These are phyloP conservation scores for Boletus barrowsii DNA, from an alignment of 768 basidiomycete species.

Conservation along the genomic window DNA sequence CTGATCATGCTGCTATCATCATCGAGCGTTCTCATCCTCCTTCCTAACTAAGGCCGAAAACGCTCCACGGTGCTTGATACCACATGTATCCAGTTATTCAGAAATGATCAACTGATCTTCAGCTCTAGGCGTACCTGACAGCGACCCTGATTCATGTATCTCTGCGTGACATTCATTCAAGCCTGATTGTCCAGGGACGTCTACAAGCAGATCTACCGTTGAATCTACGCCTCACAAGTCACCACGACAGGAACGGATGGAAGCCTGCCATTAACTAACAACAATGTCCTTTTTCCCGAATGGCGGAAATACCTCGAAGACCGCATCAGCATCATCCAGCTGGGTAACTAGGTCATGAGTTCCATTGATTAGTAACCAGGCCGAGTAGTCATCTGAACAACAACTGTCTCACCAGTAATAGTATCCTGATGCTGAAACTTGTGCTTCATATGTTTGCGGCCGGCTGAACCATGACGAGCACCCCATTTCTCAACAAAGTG, in stretches of 20 bases:
- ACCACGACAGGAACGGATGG: slow-evolving; percentile 26
- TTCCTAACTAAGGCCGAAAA: not conserved
- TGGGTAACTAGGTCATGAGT: not conserved
- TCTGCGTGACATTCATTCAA: slow-evolving; percentile 20
- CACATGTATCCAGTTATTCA: not conserved
- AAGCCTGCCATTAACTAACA: slow-evolving; percentile 11
- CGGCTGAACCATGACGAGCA: not conserved
- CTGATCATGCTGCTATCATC: not conserved
- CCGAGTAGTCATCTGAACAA: not conserved
- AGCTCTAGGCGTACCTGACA: slow-evolving; percentile 14
- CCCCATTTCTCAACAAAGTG: not conserved
- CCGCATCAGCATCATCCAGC: slow-evolving; percentile 1
- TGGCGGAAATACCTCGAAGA: slow-evolving; percentile 22
- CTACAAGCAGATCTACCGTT: slow-evolving; percentile 15
- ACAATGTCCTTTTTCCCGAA: slow-evolving; percentile 6
- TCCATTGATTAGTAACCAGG: not conserved
- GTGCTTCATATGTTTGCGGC: not conserved
- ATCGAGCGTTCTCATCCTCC: not conserved
- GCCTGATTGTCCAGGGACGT: slow-evolving; percentile 20
- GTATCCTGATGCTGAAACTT: not conserved
- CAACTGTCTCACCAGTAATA: not conserved
- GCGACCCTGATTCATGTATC: slow-evolving; percentile 27
- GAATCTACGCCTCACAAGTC: slow-evolving; percentile 15
- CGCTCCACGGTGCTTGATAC: not conserved
- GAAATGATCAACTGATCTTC: slow-evolving; percentile 18